These are phyloP conservation scores for Pulveroboletus sp. DNA, from an alignment of 768 basidiomycete genomes.

Conservation along the genomic window DNA sequence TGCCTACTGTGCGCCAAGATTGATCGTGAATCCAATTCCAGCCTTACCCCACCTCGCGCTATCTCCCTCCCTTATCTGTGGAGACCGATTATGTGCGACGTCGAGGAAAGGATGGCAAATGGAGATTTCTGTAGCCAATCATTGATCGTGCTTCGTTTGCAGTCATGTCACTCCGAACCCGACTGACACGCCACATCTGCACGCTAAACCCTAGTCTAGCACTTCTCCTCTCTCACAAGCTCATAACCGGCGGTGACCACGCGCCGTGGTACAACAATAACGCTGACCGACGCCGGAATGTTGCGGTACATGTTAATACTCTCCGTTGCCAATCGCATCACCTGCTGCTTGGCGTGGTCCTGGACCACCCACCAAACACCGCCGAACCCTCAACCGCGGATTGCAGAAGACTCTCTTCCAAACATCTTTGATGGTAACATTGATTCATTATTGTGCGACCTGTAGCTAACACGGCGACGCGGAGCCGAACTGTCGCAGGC, in stretches of 20 bases:
- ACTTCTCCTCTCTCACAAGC: neutral
- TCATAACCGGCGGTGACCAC: neutral
- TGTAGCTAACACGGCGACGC: constrained; percentile 10
- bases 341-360: constrained; percentile 23
- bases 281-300: constrained; percentile 1
- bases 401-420: constrained; percentile 4
- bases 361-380: constrained; percentile 26
- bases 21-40: too few species aligned
- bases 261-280: too few species aligned
- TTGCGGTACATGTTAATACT: constrained; percentile 9
- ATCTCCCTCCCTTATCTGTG: neutral
- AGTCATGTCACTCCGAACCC: too few species aligned
- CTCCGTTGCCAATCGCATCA: constrained; percentile 9
- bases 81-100: neutral
- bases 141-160: neutral
- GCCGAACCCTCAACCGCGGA: constrained; percentile 4
- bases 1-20: neutral
- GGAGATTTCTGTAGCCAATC: neutral
- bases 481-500: constrained; percentile 20
- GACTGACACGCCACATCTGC: too few species aligned
- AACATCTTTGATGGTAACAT: constrained; percentile 21
- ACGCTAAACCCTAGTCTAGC: neutral
- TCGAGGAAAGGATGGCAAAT: neutral
- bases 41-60: neutral
- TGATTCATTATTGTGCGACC: constrained; percentile 4